A percentile compares a stretch with the other conserved stretches of the same genome.
These are phyloP conservation scores for Talaromyces trachyspermus DNA, from an alignment of 495 filamentous ascomycete species.

Conservation along the genomic window DNA sequence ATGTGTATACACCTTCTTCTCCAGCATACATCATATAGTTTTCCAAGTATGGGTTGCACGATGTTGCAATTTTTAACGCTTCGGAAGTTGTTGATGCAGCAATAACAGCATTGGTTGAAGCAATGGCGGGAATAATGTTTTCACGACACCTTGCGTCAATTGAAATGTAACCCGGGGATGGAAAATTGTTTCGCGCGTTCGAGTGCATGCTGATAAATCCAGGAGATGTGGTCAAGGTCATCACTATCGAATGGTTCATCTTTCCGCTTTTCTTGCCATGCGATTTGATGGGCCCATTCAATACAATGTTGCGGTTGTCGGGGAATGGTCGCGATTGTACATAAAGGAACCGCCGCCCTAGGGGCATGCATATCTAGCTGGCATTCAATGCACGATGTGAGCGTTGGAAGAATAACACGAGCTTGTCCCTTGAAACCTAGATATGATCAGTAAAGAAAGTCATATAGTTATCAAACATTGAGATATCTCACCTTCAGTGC, in stretches of 20 bases:
- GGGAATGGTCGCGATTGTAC: conserved; percentile 93
- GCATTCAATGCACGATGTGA: conserved; percentile 96
- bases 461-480: background rate
- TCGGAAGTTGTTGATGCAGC: conserved; percentile 95
- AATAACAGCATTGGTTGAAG: conserved; percentile 94
- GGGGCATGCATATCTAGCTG: conserved; percentile 98
- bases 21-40: conserved; percentile 99
- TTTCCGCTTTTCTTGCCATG: conserved; percentile 55
- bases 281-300: conserved; percentile 95
- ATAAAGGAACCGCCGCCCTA: conserved; percentile 86
- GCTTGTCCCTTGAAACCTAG: conserved; percentile 93
- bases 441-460: conserved; percentile 12
- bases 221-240: conserved; percentile 93
- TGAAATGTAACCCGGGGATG: conserved; percentile 92
- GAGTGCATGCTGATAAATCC: conserved; percentile 86
- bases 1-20: conserved; percentile 90
- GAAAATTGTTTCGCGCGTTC: conserved; percentile 78
- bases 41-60: conserved; percentile 69
- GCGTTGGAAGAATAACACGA: conserved; percentile 81
- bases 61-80: conserved; percentile 87
- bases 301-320: conserved; percentile 98
- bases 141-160: conserved; percentile 96
- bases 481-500: conserved; percentile 67
- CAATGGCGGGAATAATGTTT: conserved; percentile 99
- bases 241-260: conserved; percentile 79